Conservation (phyloP, 257 asterid genomes). For the Solanum gracilifrons region DNA sequence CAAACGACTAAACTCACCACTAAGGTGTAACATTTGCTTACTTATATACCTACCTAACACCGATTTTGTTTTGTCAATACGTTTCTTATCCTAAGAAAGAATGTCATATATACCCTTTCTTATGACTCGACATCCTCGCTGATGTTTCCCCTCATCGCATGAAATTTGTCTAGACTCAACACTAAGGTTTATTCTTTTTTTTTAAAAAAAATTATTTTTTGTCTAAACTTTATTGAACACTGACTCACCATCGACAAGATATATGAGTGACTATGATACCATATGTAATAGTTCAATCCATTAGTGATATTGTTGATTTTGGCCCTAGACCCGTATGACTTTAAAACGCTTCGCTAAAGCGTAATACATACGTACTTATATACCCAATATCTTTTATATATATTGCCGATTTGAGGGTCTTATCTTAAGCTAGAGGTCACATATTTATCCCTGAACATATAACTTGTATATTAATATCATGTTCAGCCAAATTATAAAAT, state of each 20-base stretch:
- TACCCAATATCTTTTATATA: neutral
- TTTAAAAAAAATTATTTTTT: too few species aligned
- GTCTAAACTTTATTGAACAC: neutral
- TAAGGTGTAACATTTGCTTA: neutral
- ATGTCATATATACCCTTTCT: neutral
- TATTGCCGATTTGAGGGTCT: too few species aligned
- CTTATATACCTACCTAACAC: neutral
- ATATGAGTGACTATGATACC: neutral
- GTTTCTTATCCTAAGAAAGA: neutral
- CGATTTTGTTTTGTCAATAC: neutral
- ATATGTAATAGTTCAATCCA: neutral
- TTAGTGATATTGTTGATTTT: too few species aligned
- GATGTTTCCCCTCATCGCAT: neutral
- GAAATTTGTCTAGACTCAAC: too few species aligned
- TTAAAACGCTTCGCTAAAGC: too few species aligned
- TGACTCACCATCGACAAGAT: too few species aligned
- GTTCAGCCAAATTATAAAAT: neutral
- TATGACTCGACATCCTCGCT: neutral
- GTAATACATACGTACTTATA: too few species aligned
- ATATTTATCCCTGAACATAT: neutral
- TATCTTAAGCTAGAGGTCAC: too few species aligned
- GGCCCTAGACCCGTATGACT: fast-evolving
- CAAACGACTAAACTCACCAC: neutral
- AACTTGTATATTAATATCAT: neutral
- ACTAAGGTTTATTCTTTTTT: too few species aligned